Base-by-base conservation (phyloP, 1,284 basidiomycete genomes). In the Coriolopsis trogii region DNA sequence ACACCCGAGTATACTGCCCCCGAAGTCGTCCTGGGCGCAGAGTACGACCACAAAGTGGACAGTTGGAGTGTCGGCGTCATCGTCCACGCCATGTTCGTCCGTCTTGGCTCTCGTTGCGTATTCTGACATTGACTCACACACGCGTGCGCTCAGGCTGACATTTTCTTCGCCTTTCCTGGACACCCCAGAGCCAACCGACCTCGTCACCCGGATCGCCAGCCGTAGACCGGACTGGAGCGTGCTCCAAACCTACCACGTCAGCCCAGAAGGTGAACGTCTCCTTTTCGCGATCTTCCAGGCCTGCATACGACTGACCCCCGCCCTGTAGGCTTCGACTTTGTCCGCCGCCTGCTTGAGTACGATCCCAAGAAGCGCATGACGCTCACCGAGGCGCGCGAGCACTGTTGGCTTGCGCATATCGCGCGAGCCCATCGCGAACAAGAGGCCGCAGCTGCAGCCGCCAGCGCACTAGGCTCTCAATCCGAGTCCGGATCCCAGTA, bases 121-220 rank as follows among this genome's bases (percentile, higher is more conserved):
- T 3, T 13, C 10, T 12, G 2, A 6, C 1, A 31, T 20, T 15
- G 6, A 26, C 21, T 6, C n/a, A 20, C 1, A 24, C 20, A 5
- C n/a, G n/a, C n/a, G n/a, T n/a, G n/a, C n/a, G n/a, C n/a, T n/a
- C 42, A 91, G 89, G 85, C 66, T 93, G 18, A 85, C 87, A 0
- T 83, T 85, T 60, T 59, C 77, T 1, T 80, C 72, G 18, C 87
- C 90, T 0, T 93, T 93, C 68, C 69, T 82, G 18, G 87, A 91
- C 58, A 82, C 86, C 20, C 81, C 83, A 2, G 67, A 64, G 20
- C 73, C 76, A 16, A 68, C 72, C 1, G 84, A 84, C 50, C 72
- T 87, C 42, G 72, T 74, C 26, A 64, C 73, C 24, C 77, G 81
- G 10, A 82, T 90, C 36, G 65, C 70, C 0, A 68, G 67, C 23